phyloP scores from a whole-genome alignment of 2,329 filamentous ascomycete genomes.

The Paracoccidioides brasiliensis region DNA sequence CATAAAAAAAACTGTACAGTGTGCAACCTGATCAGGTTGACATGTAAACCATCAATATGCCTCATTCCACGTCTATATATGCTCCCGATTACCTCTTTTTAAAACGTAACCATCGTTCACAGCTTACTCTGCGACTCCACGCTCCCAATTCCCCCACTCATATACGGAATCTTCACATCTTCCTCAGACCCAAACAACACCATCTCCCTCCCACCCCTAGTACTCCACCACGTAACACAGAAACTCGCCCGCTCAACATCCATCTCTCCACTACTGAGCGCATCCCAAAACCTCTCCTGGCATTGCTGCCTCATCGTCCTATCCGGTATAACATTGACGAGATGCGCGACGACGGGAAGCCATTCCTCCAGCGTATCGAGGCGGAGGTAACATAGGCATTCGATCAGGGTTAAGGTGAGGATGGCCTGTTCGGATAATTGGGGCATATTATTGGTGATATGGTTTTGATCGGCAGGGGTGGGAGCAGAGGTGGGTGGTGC shows the following conservation, averaged over 20 bases:
- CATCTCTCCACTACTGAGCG: conserved; percentile 70
- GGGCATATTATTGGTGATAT: conserved; percentile 15
- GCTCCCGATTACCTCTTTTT: neutral
- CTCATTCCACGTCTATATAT: neutral
- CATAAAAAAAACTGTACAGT: no score
- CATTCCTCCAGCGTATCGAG: conserved; percentile 63
- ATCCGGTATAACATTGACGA: conserved; percentile 53
- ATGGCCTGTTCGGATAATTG: conserved; percentile 64
- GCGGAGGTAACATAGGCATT: conserved; percentile 62
- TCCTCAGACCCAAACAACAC: conserved; percentile 35
- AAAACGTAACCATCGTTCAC: conserved; percentile 17
- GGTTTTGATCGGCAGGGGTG: conserved; percentile 19
- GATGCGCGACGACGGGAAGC: conserved; percentile 57
- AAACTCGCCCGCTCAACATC: conserved; percentile 70
- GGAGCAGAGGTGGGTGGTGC: conserved; percentile 16
- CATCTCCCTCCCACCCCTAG: conserved; percentile 45
- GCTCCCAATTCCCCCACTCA: conserved; percentile 42
- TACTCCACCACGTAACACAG: conserved; percentile 78
- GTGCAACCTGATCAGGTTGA: no score
- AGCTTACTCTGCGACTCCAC: conserved; percentile 35
- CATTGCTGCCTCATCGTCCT: conserved; percentile 49
- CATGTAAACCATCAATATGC: neutral
- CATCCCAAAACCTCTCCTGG: conserved; percentile 63
- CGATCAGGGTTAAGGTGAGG: conserved; percentile 62
- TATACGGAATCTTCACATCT: conserved; percentile 30